Evolutionary conservation across 192 early-diverging fungal genomes (phyloP), one percentile per base, ranked within the genome.

Genomic region (Coemansia sp.): DNA sequence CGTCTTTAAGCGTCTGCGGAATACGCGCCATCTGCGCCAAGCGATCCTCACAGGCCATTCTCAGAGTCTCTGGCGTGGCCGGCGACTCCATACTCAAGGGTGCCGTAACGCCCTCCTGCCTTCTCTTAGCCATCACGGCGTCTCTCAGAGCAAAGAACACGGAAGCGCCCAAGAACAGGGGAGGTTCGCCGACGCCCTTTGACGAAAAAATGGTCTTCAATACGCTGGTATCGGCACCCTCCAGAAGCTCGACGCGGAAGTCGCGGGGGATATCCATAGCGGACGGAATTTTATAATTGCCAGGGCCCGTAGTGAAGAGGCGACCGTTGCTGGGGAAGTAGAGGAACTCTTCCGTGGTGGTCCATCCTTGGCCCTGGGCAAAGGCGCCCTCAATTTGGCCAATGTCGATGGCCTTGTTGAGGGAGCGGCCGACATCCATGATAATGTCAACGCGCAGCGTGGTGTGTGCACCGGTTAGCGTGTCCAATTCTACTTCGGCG

Each of bases 361-460:
- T 87, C 94, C 92, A 94, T 7, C 94, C 94, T 75, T 89, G 84
- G 41, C 93, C 93, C 68, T 94, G 93, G 2, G 89, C 75, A 77
- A 93, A 95, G 5, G 92, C 93, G 19, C 93, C 93, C 64, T 95
- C 93, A 69, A 95, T 95, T 72, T 95, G 92, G 7, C 94, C 94
- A 56, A 94, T 85, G 75, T 95, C 94, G 51, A 95, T 87, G 13
- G 93, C 91, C 33, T 92, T 92, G 71, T 95, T 95, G 40, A 95
- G 87, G 31, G 89, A 89, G 46, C 85, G 80, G 59, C 93, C 94
- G 54, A 95, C 87, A 62, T 95, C 94, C 93, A 95, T 94, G 51
- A 85, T 75, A 50, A 95, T 82, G 73, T 95, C 93, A 1, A 89
- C 79, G 13, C 92, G 88, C 35, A 85, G 63, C 17, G 90, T 88